Percentiles rank a stretch among this genome's conserved stretches.
phyloP scores from a whole-genome alignment of 805 yeast species.

The Ogataea trehalophila region DNA sequence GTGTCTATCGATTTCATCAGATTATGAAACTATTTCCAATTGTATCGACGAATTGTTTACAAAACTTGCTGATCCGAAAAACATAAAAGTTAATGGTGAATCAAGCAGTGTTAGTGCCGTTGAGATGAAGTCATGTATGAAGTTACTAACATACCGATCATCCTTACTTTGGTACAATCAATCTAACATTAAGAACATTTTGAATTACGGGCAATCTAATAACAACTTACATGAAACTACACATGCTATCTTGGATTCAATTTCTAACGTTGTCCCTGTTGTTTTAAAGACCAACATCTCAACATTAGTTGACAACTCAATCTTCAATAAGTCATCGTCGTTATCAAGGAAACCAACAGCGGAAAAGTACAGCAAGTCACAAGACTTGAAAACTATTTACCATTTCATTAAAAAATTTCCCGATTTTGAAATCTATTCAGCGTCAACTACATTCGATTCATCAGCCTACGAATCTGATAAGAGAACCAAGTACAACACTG shows the following conservation, averaged over 20 bases:
- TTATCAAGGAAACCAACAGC: background rate
- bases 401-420: constrained; percentile 52
- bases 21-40: constrained; percentile 53
- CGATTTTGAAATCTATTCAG: constrained; percentile 25
- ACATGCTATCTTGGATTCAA: constrained; percentile 50
- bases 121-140: constrained; percentile 49
- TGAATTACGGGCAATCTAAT: constrained; percentile 36
- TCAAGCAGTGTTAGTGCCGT: constrained; percentile 33
- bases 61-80: constrained; percentile 50
- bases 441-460: no score
- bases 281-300: constrained; percentile 57
- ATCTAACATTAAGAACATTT: constrained; percentile 52
- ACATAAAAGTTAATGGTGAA: constrained; percentile 26
- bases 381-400: constrained; percentile 54
- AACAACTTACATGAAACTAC: constrained; percentile 34
- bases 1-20: constrained; percentile 53
- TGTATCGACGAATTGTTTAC: constrained; percentile 59
- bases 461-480: background rate
- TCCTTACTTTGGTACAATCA: constrained; percentile 60
- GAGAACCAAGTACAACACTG: constrained; percentile 40
- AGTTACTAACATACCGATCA: constrained; percentile 56
- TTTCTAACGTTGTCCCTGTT: constrained; percentile 57
- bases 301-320: constrained; percentile 34
- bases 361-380: constrained; percentile 17
- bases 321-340: background rate